phyloP scores from a whole-genome alignment of 352 stramenopile genomes.

The Nothophytophthora sp. region DNA sequence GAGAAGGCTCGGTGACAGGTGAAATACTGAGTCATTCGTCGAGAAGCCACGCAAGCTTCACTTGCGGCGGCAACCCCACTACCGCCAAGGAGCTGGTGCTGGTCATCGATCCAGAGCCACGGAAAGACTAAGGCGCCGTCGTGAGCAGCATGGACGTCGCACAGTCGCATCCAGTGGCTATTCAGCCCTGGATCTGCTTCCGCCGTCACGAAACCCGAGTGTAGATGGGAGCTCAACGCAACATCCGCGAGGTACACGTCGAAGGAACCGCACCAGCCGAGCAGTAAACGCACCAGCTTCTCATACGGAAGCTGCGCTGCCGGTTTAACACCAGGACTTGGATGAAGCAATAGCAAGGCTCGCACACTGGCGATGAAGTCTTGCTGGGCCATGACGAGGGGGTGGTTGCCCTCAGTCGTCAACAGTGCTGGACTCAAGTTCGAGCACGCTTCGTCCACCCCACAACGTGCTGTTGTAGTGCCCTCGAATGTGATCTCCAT shows the following conservation, averaged over 20 bases:
- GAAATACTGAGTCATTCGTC: constrained; percentile 26
- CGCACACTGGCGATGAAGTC: constrained; percentile 54
- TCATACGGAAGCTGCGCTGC: constrained; percentile 23
- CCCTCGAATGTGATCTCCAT: constrained; percentile 26
- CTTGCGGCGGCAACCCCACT: neutral
- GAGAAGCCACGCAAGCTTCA: constrained; percentile 11
- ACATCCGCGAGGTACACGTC: constrained; percentile 28
- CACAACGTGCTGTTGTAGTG: neutral
- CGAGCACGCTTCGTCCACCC: constrained; percentile 6
- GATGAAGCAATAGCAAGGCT: constrained; percentile 20
- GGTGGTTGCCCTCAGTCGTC: constrained; percentile 12
- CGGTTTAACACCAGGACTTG: constrained; percentile 7
- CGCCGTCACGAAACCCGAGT: constrained; percentile 28
- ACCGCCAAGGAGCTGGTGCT: constrained; percentile 5
- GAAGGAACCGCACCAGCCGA: constrained; percentile 50
- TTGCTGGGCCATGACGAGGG: constrained; percentile 66
- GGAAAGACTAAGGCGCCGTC: constrained; percentile 27
- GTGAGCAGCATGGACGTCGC: constrained; percentile 42
- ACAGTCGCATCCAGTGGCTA: constrained; percentile 41
- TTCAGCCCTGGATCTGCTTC: constrained; percentile 16
- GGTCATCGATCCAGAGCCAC: constrained; percentile 56
- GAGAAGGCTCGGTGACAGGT: constrained; percentile 28
- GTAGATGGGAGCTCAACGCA: constrained; percentile 24
- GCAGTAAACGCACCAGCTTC: constrained; percentile 20
- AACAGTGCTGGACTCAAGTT: constrained; percentile 6